Conservation (phyloP, 2,329 filamentous ascomycete genomes). For the Trichoderma aggressivum region DNA sequence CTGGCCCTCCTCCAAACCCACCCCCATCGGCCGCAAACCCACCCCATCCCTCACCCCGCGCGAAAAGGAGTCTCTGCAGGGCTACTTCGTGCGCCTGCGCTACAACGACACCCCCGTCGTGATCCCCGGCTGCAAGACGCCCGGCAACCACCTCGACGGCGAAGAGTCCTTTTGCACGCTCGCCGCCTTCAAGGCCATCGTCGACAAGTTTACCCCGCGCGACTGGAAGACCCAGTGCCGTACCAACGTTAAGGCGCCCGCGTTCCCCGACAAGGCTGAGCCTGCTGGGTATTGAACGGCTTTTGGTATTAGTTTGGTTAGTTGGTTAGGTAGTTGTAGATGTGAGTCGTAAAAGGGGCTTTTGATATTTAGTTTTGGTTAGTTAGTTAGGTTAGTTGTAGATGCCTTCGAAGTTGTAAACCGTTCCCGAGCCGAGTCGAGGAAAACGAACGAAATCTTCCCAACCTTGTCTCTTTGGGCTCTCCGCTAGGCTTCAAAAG, state of each 20-base stretch:
- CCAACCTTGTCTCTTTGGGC: background rate
- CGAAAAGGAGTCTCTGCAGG: slow-evolving; percentile 61
- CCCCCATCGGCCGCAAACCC: slow-evolving; percentile 59
- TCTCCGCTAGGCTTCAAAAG: background rate
- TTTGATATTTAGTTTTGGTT: too few species aligned
- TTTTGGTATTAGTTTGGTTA: background rate
- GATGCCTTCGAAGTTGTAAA: too few species aligned
- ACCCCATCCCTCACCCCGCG: slow-evolving; percentile 51
- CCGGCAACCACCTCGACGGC: slow-evolving; percentile 79
- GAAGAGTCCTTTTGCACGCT: slow-evolving; percentile 90
- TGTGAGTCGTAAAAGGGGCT: too few species aligned
- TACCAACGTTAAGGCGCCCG: slow-evolving; percentile 41
- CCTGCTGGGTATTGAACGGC: slow-evolving; percentile 47
- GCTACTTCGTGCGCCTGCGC: slow-evolving; percentile 82
- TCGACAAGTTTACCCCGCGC: slow-evolving; percentile 81
- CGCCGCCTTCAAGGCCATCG: slow-evolving; percentile 85
- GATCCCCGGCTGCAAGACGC: slow-evolving; percentile 73
- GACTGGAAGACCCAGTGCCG: slow-evolving; percentile 65
- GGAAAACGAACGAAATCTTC: background rate
- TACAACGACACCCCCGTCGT: slow-evolving; percentile 85
- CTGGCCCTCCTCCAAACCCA: slow-evolving; percentile 30
- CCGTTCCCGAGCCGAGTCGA: background rate
- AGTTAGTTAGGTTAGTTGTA: too few species aligned
- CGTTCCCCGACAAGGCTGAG: slow-evolving; percentile 48
- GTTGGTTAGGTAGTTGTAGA: too few species aligned